Base-by-base conservation (phyloP, 306 rosid species). In the Coriaria nepalensis region DNA sequence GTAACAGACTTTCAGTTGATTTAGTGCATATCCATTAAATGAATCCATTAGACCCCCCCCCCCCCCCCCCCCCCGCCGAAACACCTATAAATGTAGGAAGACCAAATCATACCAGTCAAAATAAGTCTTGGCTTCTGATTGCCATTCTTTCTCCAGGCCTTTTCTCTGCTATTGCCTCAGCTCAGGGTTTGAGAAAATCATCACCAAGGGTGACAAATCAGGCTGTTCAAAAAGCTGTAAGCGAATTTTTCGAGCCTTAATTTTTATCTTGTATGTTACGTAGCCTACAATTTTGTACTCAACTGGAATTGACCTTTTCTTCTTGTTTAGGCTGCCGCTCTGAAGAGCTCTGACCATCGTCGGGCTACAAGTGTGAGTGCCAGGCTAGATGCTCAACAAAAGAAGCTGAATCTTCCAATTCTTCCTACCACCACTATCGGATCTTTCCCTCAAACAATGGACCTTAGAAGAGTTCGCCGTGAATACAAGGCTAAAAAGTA, bases 351-450 rank as follows among this genome's bases (percentile, higher is more conserved):
- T 49, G 85, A 73, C 60, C 87, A 81, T 63, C 65, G 77, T 8
- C 77, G 87, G 49, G 66, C 75, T 50, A 85, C 87, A 41, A 61
- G 64, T 69, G 95, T 81, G 52, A 70, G 80, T 44, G 64, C 75
- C n/a, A 73, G 95, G 64, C 66, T 81, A 55, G 80, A 64, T 40
- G 75, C 87, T 37, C 93, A 85, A 69, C 95, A 76, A 70, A 85
- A 78, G 69, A 78, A 76, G 70, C 54, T 81, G 52, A 78, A 81
- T 50, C 95, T 85, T 78, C 87, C 95, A 6, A 48, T 65, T 50
- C 93, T 85, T 59, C 93, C 93, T 10, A 85, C 95, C 32, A 85
- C 95, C 57, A 85, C 87, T 12, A 85, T 76, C 45, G 93, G 93
- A 49, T 85, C 93, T 58, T 85, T 85, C 71, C 95, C 95, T 59